These are phyloP conservation scores for Cladosporium sp. DNA, from an alignment of 2,329 filamentous ascomycete genomes.

Conservation along the genomic window DNA sequence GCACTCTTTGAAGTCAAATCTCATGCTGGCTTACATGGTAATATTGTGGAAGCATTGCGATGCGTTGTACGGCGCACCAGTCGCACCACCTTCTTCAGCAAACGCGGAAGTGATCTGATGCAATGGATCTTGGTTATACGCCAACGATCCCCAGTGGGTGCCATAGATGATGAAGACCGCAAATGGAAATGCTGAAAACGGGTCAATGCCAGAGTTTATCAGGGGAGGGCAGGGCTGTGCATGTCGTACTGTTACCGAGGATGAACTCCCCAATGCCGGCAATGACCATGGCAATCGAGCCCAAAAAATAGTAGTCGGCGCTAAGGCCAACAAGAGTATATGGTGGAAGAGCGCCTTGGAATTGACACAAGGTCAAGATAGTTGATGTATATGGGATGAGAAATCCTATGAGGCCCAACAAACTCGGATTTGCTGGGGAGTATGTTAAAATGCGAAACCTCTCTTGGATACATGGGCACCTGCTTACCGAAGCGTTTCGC, in stretches of 20 bases:
- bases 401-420: slow-evolving; percentile 26
- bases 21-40: slow-evolving; percentile 17
- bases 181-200: slow-evolving; percentile 20
- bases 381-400: slow-evolving; percentile 27
- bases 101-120: slow-evolving; percentile 18
- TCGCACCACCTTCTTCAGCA: slow-evolving; percentile 14
- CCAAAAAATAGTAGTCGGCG: slow-evolving; percentile 28
- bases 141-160: slow-evolving; percentile 24
- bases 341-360: slow-evolving; percentile 18
- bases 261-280: slow-evolving; percentile 27
- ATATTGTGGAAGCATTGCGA: slow-evolving; percentile 26
- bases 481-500: slow-evolving; percentile 24
- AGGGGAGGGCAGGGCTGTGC: no score
- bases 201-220: background rate
- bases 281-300: slow-evolving; percentile 23
- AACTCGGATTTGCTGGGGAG: slow-evolving; percentile 21
- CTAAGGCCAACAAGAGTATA: slow-evolving; percentile 20
- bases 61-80: slow-evolving; percentile 20
- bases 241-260: slow-evolving; percentile 22
- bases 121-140: slow-evolving; percentile 24
- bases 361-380: slow-evolving; percentile 22
- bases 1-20: background rate
- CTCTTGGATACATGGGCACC: background rate
- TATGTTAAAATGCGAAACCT: background rate
- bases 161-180: slow-evolving; percentile 28